Conservation (phyloP, 1,139 yeast species). For the Sugiyamaella sp. region DNA sequence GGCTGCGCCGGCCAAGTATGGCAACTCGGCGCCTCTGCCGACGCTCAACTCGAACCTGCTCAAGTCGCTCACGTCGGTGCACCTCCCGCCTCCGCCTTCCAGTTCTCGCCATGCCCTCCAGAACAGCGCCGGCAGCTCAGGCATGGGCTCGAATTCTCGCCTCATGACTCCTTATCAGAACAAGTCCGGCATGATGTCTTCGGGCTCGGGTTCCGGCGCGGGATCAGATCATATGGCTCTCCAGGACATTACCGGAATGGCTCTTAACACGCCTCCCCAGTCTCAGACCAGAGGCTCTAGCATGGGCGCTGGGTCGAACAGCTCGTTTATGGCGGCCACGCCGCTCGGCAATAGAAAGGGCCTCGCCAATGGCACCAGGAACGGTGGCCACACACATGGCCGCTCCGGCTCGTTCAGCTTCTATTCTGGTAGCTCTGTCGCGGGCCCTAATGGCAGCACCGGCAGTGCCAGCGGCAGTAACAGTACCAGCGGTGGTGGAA, state of each 20-base stretch:
- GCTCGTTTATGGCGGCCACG: conserved; percentile 24
- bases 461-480: conserved; percentile 1
- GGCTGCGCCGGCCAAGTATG: conserved; percentile 14
- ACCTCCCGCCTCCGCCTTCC: conserved; percentile 51
- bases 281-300: conserved; percentile 22
- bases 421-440: too few relatives aligned
- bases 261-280: conserved; percentile 29
- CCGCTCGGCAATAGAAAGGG: conserved; percentile 29
- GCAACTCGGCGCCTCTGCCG: conserved; percentile 25
- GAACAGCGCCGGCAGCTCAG: conserved; percentile 17
- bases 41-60: conserved; percentile 45
- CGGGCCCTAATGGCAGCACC: conserved; percentile 3
- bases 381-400: too few relatives aligned
- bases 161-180: conserved; percentile 15
- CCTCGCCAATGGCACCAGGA: too few relatives aligned
- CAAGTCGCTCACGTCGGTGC: conserved; percentile 49
- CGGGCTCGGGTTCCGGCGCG: too few relatives aligned
- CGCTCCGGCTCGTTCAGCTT: too few relatives aligned
- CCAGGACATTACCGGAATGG: conserved; percentile 28
- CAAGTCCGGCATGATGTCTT: conserved; percentile 1
- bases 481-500: background rate
- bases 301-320: background rate
- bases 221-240: conserved; percentile 20
- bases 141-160: conserved; percentile 2
- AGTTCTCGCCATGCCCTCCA: conserved; percentile 11